A percentile compares a stretch with the other conserved stretches of the same genome.
Evolutionary conservation across 1,284 basidiomycete genomes (phyloP).

Genomic region (Apiotrichum akiyoshidainum): DNA sequence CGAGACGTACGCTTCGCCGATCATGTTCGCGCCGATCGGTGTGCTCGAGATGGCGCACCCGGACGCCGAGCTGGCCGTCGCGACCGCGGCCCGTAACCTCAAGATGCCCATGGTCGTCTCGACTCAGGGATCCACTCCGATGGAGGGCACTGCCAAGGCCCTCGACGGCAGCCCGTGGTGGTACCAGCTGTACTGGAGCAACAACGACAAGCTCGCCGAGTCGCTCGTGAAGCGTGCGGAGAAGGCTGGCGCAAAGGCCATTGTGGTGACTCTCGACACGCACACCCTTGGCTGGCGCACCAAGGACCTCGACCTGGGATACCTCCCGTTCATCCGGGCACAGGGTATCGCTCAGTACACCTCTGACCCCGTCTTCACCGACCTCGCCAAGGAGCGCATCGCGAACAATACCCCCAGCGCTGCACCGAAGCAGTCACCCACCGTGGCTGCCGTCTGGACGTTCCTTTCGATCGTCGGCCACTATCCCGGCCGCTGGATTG

Average conservation of each 20-base stretch:
- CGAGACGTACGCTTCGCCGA: slow-evolving; percentile 60
- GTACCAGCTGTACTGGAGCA: slow-evolving; percentile 76
- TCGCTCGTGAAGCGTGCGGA: slow-evolving; percentile 55
- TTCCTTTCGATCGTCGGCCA: slow-evolving; percentile 8
- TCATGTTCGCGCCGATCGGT: slow-evolving; percentile 71
- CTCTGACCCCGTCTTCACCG: slow-evolving; percentile 16
- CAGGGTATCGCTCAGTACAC: slow-evolving; percentile 19
- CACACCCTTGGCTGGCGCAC: slow-evolving; percentile 61
- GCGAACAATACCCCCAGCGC: not conserved
- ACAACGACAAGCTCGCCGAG: slow-evolving; percentile 49
- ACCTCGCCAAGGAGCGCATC: slow-evolving; percentile 9
- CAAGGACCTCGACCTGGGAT: slow-evolving; percentile 15
- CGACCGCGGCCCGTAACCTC: slow-evolving; percentile 62
- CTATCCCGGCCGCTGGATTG: slow-evolving; percentile 10
- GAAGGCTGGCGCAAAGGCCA: slow-evolving; percentile 52
- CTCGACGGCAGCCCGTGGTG: slow-evolving; percentile 64
- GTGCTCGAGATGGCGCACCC: slow-evolving; percentile 66
- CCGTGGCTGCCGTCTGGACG: slow-evolving; percentile 7
- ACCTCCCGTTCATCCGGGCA: slow-evolving; percentile 12
- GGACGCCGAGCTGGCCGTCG: slow-evolving; percentile 63
- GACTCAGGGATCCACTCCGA: slow-evolving; percentile 64
- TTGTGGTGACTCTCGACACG: slow-evolving; percentile 59
- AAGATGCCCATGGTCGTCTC: slow-evolving; percentile 69
- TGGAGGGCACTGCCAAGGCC: slow-evolving; percentile 68
- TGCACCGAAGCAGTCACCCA: slow-evolving; percentile 3